Evolutionary conservation across 2,329 filamentous ascomycete species (phyloP).

Genomic region (Cladosporium cucumerinum): DNA sequence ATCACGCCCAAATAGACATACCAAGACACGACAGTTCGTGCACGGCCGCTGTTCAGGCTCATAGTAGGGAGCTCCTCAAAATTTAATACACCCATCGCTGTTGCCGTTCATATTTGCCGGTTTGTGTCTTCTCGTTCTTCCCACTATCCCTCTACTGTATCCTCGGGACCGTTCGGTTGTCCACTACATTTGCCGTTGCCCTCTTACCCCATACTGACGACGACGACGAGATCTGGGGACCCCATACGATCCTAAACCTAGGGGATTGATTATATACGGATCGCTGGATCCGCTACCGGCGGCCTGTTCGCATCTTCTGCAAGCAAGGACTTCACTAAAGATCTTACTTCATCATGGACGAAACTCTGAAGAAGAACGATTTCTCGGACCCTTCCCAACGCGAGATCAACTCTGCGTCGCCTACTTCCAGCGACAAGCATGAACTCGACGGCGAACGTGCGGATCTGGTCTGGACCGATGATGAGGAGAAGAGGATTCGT

Average conservation of each 20-base stretch:
- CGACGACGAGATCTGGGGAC: slow-evolving; percentile 13
- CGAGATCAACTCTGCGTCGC: slow-evolving; percentile 13
- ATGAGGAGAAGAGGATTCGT: slow-evolving; percentile 46
- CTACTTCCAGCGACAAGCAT: slow-evolving; percentile 11
- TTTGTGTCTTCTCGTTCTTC: background rate
- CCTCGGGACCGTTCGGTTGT: slow-evolving; percentile 13
- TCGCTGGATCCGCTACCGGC: slow-evolving; percentile 3
- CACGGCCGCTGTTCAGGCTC: slow-evolving; percentile 14
- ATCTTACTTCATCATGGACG: slow-evolving; percentile 2
- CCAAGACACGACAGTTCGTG: slow-evolving; percentile 17
- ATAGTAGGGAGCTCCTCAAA: slow-evolving; percentile 2
- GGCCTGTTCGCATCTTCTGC: background rate
- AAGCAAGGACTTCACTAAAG: background rate
- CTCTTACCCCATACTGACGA: slow-evolving; percentile 12
- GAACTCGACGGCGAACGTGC: background rate
- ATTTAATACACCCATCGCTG: slow-evolving; percentile 3
- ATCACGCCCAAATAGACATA: slow-evolving; percentile 4
- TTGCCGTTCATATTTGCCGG: slow-evolving; percentile 15
- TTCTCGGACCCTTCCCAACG: slow-evolving; percentile 1
- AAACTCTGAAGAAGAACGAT: slow-evolving; percentile 7
- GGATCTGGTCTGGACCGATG: slow-evolving; percentile 18
- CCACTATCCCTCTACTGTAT: background rate
- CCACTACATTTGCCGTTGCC: background rate
- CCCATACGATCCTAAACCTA: slow-evolving; percentile 6
- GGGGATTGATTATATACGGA: slow-evolving; percentile 12